Evolutionary conservation across 2,329 filamentous ascomycete genomes (phyloP).

Genomic region (Fusarium dlaminii): DNA sequence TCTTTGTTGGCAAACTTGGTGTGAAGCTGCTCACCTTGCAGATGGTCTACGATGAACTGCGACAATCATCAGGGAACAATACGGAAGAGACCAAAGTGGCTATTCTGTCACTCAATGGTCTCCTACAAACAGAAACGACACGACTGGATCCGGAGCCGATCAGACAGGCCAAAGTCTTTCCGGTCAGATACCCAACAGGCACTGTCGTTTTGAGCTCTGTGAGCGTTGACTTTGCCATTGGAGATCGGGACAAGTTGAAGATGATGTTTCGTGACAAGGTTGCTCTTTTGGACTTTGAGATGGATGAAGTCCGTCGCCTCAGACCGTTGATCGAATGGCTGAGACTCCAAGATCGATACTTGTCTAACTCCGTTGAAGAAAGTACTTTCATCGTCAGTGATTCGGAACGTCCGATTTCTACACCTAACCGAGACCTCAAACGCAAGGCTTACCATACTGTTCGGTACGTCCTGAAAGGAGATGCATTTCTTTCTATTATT

Average conservation of each 20-base stretch:
- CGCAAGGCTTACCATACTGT: constrained; percentile 20
- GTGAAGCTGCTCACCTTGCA: constrained; percentile 13
- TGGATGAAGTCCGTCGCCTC: constrained; percentile 13
- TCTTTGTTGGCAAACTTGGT: constrained; percentile 24
- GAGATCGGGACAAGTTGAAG: constrained; percentile 12
- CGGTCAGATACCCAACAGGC: constrained; percentile 4
- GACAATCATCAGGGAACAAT: not conserved
- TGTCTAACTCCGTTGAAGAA: constrained; percentile 19
- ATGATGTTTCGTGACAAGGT: constrained; percentile 3
- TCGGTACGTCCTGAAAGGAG: constrained; percentile 1
- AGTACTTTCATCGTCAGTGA: not conserved
- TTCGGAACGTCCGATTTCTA: not conserved
- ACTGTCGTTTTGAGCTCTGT: constrained; percentile 3
- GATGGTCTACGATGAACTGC: constrained; percentile 28
- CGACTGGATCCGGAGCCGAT: constrained; percentile 10
- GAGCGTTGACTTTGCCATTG: constrained; percentile 19
- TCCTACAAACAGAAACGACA: not conserved
- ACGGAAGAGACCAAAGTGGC: constrained; percentile 12
- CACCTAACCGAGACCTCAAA: constrained; percentile 10
- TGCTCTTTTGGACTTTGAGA: constrained; percentile 22
- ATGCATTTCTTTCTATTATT: not conserved
- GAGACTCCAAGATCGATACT: constrained; percentile 3
- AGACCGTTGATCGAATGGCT: constrained; percentile 20
- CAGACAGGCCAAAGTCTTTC: constrained; percentile 21
- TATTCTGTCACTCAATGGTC: constrained; percentile 4